Conservation (phyloP, 257 asterid species). For the Lithospermum erythrorhizon region DNA sequence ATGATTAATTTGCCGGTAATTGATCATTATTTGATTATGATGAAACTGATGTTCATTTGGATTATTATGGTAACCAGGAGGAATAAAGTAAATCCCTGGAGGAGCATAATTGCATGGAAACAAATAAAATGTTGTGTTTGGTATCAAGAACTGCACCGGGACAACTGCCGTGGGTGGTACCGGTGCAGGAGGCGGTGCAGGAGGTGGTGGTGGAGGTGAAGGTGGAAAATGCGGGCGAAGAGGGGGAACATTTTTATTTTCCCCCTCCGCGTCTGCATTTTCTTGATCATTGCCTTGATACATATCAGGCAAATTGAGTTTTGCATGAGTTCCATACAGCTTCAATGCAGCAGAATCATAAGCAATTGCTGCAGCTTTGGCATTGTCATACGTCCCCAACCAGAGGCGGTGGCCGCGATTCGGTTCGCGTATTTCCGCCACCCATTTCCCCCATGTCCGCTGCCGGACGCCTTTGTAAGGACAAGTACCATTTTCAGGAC, state of each 20-base stretch:
- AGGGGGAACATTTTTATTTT: background rate
- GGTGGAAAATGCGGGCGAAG: background rate
- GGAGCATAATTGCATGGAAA: background rate
- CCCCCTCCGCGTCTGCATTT: too few species aligned
- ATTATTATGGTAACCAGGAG: background rate
- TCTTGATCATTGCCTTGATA: background rate
- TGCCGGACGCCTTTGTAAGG: slow-evolving; percentile 26
- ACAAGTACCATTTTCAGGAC: slow-evolving; percentile 66
- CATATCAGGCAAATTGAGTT: slow-evolving; percentile 8
- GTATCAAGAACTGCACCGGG: background rate
- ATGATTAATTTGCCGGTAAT: too few species aligned
- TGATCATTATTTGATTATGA: too few species aligned
- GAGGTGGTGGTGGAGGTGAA: too few species aligned
- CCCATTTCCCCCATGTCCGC: slow-evolving; percentile 8
- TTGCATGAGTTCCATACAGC: slow-evolving; percentile 8
- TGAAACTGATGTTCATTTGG: too few species aligned
- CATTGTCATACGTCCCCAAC: slow-evolving; percentile 1
- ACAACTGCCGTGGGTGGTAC: too few species aligned
- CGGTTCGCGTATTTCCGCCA: slow-evolving; percentile 10
- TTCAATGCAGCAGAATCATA: slow-evolving; percentile 18
- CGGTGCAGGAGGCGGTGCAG: too few species aligned
- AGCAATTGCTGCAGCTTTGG: slow-evolving; percentile 14
- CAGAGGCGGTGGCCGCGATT: slow-evolving; percentile 1
- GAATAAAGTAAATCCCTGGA: background rate
- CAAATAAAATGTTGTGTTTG: background rate